Evolutionary conservation across 2,329 filamentous ascomycete genomes (phyloP), one percentile per base, ranked within the genome.

Genomic region (Aspergillus neoniger): DNA sequence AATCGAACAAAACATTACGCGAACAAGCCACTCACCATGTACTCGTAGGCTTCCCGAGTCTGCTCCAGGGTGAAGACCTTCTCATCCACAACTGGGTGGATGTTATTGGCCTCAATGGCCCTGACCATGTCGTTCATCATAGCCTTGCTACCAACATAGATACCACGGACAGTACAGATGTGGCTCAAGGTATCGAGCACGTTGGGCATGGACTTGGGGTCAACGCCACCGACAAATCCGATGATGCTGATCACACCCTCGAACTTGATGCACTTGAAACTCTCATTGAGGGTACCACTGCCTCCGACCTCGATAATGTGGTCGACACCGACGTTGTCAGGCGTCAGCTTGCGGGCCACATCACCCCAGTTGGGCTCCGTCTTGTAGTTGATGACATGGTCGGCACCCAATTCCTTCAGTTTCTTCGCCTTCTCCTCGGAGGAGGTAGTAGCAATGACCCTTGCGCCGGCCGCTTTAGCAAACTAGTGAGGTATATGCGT

Each of bases 221-320:
- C 68, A 19, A 60, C 73, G 14, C 82, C 83, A 15, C 81, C 83
- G n/a, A 86, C 70, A 73, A 86, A 86, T 2, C 85, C 85, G 58
- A 86, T 85, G 59, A 86, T 80, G 60, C 72, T 79, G 64, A 85
- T 83, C 14, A 85, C 74, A 36, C 84, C 85, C 64, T 86, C 85
- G 30, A 81, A 79, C 55, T 77, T 78, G 59, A 86, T 75, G 1
- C 83, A 82, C 63, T 81, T 81, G 43, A 88, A 74, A 2, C 80
- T 82, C 69, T 88, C 80, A 3, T 76, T 67, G 64, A 90, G 80
- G 0, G 87, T 89, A n/a, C 79, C 81, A 0, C 85, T 79, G 0
- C 88, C 88, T 12, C 86, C 88, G n/a, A 90, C 83, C 67, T 91
- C 88, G 41, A 89, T 69, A 41, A 91, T 77, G 62, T 87, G 80